These are phyloP conservation scores for Pseudogymnoascus verrucosus DNA, from an alignment of 2,329 filamentous ascomycete species.

Conservation along the genomic window DNA sequence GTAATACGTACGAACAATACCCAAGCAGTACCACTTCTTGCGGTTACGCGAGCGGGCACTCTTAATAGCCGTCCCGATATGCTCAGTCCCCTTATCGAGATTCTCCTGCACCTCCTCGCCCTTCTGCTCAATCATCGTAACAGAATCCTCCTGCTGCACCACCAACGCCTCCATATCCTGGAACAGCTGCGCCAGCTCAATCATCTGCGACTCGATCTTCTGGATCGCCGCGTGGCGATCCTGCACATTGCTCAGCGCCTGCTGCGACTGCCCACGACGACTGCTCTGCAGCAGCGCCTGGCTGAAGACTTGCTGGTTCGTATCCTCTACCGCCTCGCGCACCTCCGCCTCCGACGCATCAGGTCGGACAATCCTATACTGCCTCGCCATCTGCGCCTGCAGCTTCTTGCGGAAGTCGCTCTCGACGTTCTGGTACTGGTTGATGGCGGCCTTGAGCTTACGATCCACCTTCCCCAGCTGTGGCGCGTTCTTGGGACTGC, in stretches of 20 bases:
- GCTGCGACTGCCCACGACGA: constrained; percentile 71
- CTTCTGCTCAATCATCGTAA: constrained; percentile 77
- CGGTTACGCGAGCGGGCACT: too few species aligned
- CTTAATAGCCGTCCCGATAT: too few species aligned
- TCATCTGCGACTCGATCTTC: constrained; percentile 87
- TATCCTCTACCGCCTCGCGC: constrained; percentile 65
- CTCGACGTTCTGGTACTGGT: constrained; percentile 74
- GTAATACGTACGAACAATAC: too few species aligned
- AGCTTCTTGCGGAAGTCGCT: constrained; percentile 71
- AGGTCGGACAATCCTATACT: constrained; percentile 83
- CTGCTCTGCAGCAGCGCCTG: constrained; percentile 77
- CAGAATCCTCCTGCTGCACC: constrained; percentile 73
- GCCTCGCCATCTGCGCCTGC: constrained; percentile 75
- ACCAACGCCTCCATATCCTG: constrained; percentile 81
- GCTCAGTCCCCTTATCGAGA: constrained; percentile 73
- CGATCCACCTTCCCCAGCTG: constrained; percentile 78
- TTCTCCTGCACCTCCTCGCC: constrained; percentile 79
- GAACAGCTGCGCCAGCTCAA: constrained; percentile 80
- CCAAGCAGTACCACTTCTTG: constrained; percentile 96
- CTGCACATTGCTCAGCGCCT: constrained; percentile 70
- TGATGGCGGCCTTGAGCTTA: constrained; percentile 71
- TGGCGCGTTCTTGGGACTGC: constrained; percentile 62
- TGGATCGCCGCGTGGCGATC: constrained; percentile 79
- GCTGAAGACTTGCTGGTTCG: constrained; percentile 71
- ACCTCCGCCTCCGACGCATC: constrained; percentile 75